Base-by-base conservation (phyloP, 805 yeast genomes). In the Grigorovia humatica region DNA sequence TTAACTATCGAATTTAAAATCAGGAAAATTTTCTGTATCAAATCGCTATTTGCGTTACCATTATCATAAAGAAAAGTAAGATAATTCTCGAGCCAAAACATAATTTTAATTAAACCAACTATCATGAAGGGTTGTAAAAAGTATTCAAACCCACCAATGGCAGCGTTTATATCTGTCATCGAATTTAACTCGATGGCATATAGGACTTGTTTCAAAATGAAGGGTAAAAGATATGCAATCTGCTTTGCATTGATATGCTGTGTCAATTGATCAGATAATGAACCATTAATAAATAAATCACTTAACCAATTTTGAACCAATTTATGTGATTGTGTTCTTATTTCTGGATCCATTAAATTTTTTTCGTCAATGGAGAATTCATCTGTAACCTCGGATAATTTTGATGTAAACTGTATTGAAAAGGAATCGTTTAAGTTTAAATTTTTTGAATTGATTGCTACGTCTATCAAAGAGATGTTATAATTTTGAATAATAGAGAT, bases 181-280 rank as follows among this genome's bases (percentile, higher is more conserved):
- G 78, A 79, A 23, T 74, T 66, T 5, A 56, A 49, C 20, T 76
- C 75, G 48, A 79, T 73, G 0, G 95, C 86, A 15, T 74, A 63
- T 12, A 87, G 72, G 0, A 88, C 83, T 62, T 88, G 90, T 54
- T 81, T 81, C 59, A 88, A 80, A 29, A 91, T 79, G 4, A 78
- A 73, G 1, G 96, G 93, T 18, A 89, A 76, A 38, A 90, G 67
- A 41, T 75, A 74, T 54, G 85, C 78, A 49, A 85, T 78, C 52
- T 87, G 90, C 57, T 79, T 78, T 17, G 84, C 77, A 7, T 82
- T 73, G 1, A 86, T 78, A 11, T 81, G 72, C 57, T 82, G 77
- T 61, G 90, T 79, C 54, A 89, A 68, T 45, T 85, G 90, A 66
- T 91, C 97, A 0, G 95, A 83, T 41, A 90, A 79, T 2, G 96